phyloP scores from a whole-genome alignment of 2,329 filamentous ascomycete genomes.

The Aspergillus ruber region DNA sequence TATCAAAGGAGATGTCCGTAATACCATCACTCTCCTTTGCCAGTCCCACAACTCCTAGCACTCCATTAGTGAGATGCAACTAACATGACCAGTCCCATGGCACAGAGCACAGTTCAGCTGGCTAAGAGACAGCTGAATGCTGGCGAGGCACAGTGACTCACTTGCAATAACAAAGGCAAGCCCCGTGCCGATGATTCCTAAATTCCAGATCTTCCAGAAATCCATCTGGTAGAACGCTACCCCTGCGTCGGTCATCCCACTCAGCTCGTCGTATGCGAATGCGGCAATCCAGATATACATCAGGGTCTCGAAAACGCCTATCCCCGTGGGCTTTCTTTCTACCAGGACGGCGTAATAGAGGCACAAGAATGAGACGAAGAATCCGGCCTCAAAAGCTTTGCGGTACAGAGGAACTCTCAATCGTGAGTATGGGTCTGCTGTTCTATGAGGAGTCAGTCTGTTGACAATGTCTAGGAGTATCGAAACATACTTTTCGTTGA shows the following conservation, averaged over 20 bases:
- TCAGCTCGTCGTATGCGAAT: constrained; percentile 81
- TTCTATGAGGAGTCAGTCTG: constrained; percentile 25
- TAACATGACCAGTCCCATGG: neutral
- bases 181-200: constrained; percentile 68
- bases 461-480: constrained; percentile 1
- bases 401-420: constrained; percentile 75
- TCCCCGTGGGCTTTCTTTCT: constrained; percentile 58
- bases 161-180: constrained; percentile 64
- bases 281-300: constrained; percentile 82
- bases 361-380: constrained; percentile 68
- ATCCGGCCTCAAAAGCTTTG: constrained; percentile 75
- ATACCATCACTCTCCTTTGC: constrained; percentile 53
- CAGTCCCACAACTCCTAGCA: constrained; percentile 60
- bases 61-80: constrained; percentile 1
- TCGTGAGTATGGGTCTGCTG: constrained; percentile 67
- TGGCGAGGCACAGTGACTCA: constrained; percentile 44
- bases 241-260: constrained; percentile 78
- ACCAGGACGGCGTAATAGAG: constrained; percentile 85
- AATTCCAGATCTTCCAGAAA: constrained; percentile 70
- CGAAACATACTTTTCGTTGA: constrained; percentile 50
- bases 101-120: constrained; percentile 1
- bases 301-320: constrained; percentile 63
- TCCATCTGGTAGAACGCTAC: constrained; percentile 78
- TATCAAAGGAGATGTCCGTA: constrained; percentile 77
- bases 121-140: neutral